phyloP scores from a whole-genome alignment of 768 basidiomycete species.

The Leccinellum rugosiceps region DNA sequence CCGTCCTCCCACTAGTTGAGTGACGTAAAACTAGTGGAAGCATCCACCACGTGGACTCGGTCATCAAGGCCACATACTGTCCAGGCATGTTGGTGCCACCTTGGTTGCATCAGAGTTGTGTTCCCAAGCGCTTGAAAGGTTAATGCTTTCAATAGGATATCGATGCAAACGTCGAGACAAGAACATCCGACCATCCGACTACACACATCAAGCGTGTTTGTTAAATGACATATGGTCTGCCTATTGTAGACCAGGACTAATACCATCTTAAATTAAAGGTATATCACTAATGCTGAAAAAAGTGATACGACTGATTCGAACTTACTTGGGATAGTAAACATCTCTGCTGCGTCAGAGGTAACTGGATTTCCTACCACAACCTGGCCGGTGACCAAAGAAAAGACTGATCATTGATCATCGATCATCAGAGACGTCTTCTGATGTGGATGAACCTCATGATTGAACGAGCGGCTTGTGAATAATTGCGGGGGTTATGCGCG shows the following conservation, averaged over 20 bases:
- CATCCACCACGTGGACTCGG: neutral
- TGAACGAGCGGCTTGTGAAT: too few species aligned
- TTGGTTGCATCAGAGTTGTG: neutral
- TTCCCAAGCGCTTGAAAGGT: neutral
- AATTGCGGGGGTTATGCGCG: neutral
- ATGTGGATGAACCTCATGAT: too few species aligned
- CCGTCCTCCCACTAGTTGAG: neutral
- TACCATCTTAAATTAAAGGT: too few species aligned
- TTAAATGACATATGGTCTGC: too few species aligned
- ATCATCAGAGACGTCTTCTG: too few species aligned
- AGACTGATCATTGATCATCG: too few species aligned
- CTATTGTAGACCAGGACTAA: too few species aligned
- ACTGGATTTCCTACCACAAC: neutral
- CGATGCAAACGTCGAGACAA: too few species aligned
- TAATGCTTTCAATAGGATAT: neutral
- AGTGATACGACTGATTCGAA: neutral
- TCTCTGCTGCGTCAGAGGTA: neutral
- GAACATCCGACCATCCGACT: too few species aligned
- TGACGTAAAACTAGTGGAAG: neutral
- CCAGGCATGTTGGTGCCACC: neutral
- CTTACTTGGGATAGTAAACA: neutral
- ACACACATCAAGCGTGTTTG: too few species aligned
- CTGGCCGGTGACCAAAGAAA: neutral
- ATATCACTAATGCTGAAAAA: too few species aligned
- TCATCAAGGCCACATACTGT: neutral